A percentile compares a stretch with the other conserved stretches of the same genome.
phyloP scores from a whole-genome alignment of 2,329 filamentous ascomycete species.

The Geosmithia flava region DNA sequence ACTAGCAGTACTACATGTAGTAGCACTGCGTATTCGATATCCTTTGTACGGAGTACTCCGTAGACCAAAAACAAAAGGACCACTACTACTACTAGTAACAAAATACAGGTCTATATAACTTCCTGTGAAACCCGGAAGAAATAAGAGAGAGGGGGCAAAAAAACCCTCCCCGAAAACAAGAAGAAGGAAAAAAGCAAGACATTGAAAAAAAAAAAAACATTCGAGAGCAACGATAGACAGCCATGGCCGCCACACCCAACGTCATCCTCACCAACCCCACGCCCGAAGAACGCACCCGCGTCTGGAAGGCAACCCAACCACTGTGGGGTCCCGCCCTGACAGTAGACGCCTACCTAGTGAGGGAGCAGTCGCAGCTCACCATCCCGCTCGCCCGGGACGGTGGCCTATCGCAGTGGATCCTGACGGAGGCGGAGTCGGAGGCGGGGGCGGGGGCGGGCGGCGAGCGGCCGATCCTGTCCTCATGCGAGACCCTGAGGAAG shows the following conservation, averaged over 20 bases:
- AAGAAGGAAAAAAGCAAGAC: too few relatives aligned
- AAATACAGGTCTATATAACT: too few relatives aligned
- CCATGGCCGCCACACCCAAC: neutral
- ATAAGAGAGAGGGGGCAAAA: too few relatives aligned
- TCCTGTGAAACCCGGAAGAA: too few relatives aligned
- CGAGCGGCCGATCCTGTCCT: slow-evolving; percentile 43
- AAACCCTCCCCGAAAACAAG: too few relatives aligned
- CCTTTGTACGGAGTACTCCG: too few relatives aligned
- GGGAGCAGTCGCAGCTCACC: slow-evolving; percentile 44
- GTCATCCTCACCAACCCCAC: slow-evolving; percentile 30
- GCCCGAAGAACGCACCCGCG: slow-evolving; percentile 35
- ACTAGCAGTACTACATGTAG: too few relatives aligned
- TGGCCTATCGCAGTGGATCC: slow-evolving; percentile 51
- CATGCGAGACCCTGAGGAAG: slow-evolving; percentile 53
- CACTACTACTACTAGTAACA: too few relatives aligned
- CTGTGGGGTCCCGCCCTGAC: slow-evolving; percentile 48
- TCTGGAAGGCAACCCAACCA: slow-evolving; percentile 41
- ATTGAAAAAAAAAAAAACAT: neutral
- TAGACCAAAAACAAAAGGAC: too few relatives aligned
- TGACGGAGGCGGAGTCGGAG: slow-evolving; percentile 29
- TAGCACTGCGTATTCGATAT: too few relatives aligned
- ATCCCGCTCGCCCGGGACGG: slow-evolving; percentile 45
- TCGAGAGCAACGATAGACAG: neutral
- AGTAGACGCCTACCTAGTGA: slow-evolving; percentile 41
- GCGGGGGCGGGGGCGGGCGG: slow-evolving; percentile 6